Base-by-base conservation (phyloP, 1,139 yeast species). In the Nadsonia commutata region DNA sequence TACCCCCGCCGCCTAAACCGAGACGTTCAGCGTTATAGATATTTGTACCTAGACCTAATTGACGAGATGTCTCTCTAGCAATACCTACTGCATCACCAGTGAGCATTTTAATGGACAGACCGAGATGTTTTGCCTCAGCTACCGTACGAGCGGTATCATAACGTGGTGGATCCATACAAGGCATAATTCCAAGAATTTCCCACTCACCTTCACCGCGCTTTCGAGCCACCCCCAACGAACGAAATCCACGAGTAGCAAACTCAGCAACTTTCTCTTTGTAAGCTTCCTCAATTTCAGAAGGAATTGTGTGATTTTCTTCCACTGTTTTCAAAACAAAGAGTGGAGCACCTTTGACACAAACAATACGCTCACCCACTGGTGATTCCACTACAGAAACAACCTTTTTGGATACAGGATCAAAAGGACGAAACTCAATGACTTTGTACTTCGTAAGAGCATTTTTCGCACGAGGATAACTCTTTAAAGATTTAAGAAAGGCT, bases 71-170 rank as follows among this genome's bases (percentile, higher is more conserved):
- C 74, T 85, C 95, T 80, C 85, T 85, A 65, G 95, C 95, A 72
- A 85, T 85, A 77, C 95, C 95, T 65, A 85, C 94, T 71, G 95
- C 95, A 72, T 85, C 95, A 82, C 95, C 95, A 74, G 95, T 85
- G 67, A 85, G 78, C 95, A 85, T 85, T 84, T 85, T 85, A 60
- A 85, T 94, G 71, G 93, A 80, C 65, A 85, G 77, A 82, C 95
- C 95, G 63, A 85, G 78, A 60, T 74, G 69, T 75, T 84, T 82
- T 62, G 95, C 95, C 74, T 85, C 95, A 69, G 76, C 68, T 67
- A 85, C 93, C 68, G 95, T 85, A 65, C 80, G 82, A 65, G 95
- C 95, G 76, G 95, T 85, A 68, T 85, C 95, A 67, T 84, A 94
- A 79, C 95, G 83, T 71, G 95, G 95, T 63, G 95, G 95, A 70